Conservation (phyloP, 192 early-diverging fungal species). For the Coemansia sp. region DNA sequence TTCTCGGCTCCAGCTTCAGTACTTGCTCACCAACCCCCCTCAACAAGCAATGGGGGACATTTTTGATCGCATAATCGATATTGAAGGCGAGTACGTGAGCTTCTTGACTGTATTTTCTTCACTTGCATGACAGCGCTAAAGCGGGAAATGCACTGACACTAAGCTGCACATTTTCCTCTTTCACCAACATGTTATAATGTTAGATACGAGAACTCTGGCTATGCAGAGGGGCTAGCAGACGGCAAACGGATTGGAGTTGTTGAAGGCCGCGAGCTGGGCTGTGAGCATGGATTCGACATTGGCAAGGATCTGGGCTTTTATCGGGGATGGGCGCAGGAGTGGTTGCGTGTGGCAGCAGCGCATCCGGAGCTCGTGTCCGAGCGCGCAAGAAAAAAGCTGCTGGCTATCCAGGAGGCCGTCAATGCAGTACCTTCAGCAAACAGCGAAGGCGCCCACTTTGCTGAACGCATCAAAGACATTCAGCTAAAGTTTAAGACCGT, state of each 20-base stretch:
- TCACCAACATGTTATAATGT: neutral
- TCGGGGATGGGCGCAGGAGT: conserved; percentile 47
- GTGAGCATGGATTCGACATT: conserved; percentile 38
- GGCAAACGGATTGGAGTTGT: conserved; percentile 23
- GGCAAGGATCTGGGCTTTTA: conserved; percentile 52
- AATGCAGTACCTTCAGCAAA: conserved; percentile 24
- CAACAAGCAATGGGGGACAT: conserved; percentile 11
- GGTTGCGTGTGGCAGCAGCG: conserved; percentile 20
- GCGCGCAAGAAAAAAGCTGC: conserved; percentile 34
- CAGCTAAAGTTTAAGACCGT: conserved; percentile 44
- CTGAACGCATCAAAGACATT: conserved; percentile 27
- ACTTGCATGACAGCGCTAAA: neutral
- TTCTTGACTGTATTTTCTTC: neutral
- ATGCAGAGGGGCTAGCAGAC: conserved; percentile 25
- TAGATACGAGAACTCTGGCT: conserved; percentile 33
- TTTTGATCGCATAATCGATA: conserved; percentile 16
- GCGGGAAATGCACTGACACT: neutral
- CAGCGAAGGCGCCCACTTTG: conserved; percentile 39
- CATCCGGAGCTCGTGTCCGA: conserved; percentile 31
- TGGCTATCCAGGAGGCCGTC: conserved; percentile 20
- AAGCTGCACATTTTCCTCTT: neutral
- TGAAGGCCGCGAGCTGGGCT: conserved; percentile 50
- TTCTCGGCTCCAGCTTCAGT: too few relatives aligned
- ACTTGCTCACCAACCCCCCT: too few relatives aligned
- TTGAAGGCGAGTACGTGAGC: conserved; percentile 30